Evolutionary conservation across 1,284 basidiomycete species (phyloP).

Genomic region (Cryptococcus sp.): DNA sequence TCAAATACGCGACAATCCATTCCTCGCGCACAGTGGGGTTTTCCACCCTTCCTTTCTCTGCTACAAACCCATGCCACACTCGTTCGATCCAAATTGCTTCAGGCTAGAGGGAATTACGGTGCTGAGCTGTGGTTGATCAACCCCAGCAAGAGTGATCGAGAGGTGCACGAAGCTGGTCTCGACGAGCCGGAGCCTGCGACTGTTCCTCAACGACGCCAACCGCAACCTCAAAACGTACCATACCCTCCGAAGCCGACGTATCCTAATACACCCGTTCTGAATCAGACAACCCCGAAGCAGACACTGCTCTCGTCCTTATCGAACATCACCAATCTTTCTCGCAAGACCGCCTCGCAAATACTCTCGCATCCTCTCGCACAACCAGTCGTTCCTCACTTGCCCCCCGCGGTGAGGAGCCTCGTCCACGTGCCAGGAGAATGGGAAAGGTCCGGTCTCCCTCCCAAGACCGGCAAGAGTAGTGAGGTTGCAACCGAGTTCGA

Average conservation of each 20-base stretch:
- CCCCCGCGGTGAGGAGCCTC: slow-evolving; percentile 82
- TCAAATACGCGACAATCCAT: slow-evolving; percentile 34
- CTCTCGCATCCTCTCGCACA: slow-evolving; percentile 90
- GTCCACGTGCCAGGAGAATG: slow-evolving; percentile 73
- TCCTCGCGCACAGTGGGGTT: slow-evolving; percentile 55
- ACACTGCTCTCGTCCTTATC: slow-evolving; percentile 74
- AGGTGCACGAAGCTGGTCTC: slow-evolving; percentile 64
- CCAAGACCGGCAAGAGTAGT: slow-evolving; percentile 63
- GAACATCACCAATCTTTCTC: slow-evolving; percentile 82
- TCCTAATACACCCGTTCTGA: slow-evolving; percentile 29
- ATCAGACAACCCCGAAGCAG: slow-evolving; percentile 38
- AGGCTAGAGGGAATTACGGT: slow-evolving; percentile 33
- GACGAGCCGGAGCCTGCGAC: slow-evolving; percentile 26
- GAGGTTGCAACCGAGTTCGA: slow-evolving; percentile 74
- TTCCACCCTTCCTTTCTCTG: slow-evolving; percentile 71
- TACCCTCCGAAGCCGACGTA: slow-evolving; percentile 58
- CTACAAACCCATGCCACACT: slow-evolving; percentile 72
- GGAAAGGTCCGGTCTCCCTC: slow-evolving; percentile 61
- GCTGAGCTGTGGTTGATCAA: slow-evolving; percentile 82
- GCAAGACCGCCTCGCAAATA: slow-evolving; percentile 86
- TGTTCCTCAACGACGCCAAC: slow-evolving; percentile 13
- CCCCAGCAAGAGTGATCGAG: slow-evolving; percentile 84
- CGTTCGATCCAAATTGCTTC: slow-evolving; percentile 62
- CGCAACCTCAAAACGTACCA: slow-evolving; percentile 44
- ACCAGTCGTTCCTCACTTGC: slow-evolving; percentile 89